Evolutionary conservation across 371 early-diverging fungal species (phyloP).

Genomic region (Saksenaea oblongispora): DNA sequence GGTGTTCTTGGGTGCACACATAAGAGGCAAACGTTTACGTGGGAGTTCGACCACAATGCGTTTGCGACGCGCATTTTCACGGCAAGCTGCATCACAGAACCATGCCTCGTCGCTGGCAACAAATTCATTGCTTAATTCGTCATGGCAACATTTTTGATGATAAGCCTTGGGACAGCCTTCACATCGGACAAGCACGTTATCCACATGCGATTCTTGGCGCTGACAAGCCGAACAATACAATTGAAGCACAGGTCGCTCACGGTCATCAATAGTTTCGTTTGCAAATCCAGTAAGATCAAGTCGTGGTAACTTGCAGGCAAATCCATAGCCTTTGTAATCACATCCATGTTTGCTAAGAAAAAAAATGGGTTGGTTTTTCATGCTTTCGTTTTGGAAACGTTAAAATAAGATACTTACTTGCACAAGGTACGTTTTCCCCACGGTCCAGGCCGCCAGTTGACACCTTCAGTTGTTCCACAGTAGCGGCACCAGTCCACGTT

Average conservation of each 20-base stretch:
- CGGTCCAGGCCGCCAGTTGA: slow-evolving; percentile 93
- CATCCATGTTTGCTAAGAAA: slow-evolving; percentile 82
- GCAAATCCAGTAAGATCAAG: slow-evolving; percentile 81
- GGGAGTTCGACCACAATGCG: slow-evolving; percentile 67
- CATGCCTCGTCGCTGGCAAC: slow-evolving; percentile 53
- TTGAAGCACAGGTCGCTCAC: slow-evolving; percentile 87
- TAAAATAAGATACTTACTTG: slow-evolving; percentile 60
- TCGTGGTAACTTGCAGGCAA: slow-evolving; percentile 85
- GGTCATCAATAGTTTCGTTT: slow-evolving; percentile 73
- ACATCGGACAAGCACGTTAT: slow-evolving; percentile 76
- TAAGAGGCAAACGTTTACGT: slow-evolving; percentile 68
- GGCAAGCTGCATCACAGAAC: slow-evolving; percentile 76
- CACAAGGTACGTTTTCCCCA: slow-evolving; percentile 94
- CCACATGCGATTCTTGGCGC: slow-evolving; percentile 63
- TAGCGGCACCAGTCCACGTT: slow-evolving; percentile 91
- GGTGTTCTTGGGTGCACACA: slow-evolving; percentile 54
- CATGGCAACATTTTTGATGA: slow-evolving; percentile 68
- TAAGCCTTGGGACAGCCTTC: slow-evolving; percentile 87
- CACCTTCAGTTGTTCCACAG: slow-evolving; percentile 91
- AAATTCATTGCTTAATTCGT: slow-evolving; percentile 53
- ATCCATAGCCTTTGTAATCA: slow-evolving; percentile 93
- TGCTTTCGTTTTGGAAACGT: background rate
- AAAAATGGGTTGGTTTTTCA: slow-evolving; percentile 4
- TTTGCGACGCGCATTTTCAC: slow-evolving; percentile 62
- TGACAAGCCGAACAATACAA: slow-evolving; percentile 82